Evolutionary conservation across 306 rosid species (phyloP), one percentile per base, ranked within the genome.

Genomic region (cucumber (Cucumis sativus)): DNA sequence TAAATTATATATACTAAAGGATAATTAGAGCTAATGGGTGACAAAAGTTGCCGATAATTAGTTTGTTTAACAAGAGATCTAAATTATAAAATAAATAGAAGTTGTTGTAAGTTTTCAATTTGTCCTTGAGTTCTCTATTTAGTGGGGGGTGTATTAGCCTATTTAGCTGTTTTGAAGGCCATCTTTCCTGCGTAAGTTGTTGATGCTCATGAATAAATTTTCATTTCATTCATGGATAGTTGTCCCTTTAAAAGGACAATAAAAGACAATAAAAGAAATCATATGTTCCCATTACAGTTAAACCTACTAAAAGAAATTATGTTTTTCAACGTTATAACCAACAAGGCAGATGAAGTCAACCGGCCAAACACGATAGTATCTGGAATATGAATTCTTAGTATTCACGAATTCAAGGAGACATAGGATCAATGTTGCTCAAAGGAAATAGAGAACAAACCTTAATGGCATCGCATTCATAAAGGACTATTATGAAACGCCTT

Each of bases 401-500:
- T 69, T 41, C 14, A 69, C 18, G 2, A 20, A n/a, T 23, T 45
- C 57, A 69, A 69, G 71, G 18, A 68, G 73, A 7, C 75, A 69
- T 45, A 8, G 39, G 25, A 54, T 35, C 75, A 80, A 58, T 75
- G 43, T 76, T 10, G 51, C 28, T 12, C 28, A 49, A 35, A 59
- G 79, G 78, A 78, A 74, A 40, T 67, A 58, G 58, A 55, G 49
- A 37, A 67, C 83, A 71, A 79, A 94, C 97, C 98, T 95, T 92
- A 79, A 92, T 83, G 76, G 93, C 93, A 76, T 87, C 87, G 64
- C 84, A 84, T 78, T 95, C 98, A 56, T 89, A 92, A 79, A 95
- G 96, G 80, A 95, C 95, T 79, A 87, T 84, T 73, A 95, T 87
- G 84, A 95, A 88, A 78, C 97, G 97, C 89, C 97, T 90, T 87